phyloP scores from a whole-genome alignment of 169 alveolate genomes.

The Perkinsus chesapeaki region DNA sequence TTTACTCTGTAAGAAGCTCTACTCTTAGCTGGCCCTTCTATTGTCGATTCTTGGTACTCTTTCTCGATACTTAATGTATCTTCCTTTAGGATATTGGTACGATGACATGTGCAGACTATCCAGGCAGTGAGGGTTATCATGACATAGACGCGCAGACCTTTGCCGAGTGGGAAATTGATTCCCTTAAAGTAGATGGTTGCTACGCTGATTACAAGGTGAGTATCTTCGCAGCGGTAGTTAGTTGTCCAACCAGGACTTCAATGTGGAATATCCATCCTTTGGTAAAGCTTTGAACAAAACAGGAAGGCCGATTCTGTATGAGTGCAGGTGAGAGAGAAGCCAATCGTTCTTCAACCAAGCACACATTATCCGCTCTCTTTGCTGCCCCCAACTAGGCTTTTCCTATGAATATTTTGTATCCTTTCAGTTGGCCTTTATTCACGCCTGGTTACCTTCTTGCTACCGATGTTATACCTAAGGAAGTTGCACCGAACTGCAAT shows the following conservation, averaged over 20 bases:
- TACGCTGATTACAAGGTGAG: constrained; percentile 22
- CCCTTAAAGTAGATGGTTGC: constrained; percentile 58
- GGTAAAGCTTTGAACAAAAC: constrained; percentile 44
- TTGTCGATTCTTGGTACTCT: not conserved
- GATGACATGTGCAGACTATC: constrained; percentile 50
- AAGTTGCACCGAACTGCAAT: constrained; percentile 34
- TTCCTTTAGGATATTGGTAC: constrained; percentile 63
- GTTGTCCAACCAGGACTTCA: not conserved
- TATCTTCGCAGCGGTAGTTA: constrained; percentile 37
- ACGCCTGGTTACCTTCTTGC: not conserved
- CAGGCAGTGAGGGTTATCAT: constrained; percentile 59
- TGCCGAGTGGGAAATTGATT: constrained; percentile 58
- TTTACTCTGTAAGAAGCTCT: constrained; percentile 24
- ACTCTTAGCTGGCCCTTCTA: not conserved
- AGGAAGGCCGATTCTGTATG: constrained; percentile 46
- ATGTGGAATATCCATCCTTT: constrained; percentile 44
- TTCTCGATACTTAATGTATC: too few relatives aligned
- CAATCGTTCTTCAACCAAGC: too few relatives aligned
- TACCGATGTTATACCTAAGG: not conserved
- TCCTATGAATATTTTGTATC: too few relatives aligned
- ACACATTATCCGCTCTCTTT: too few relatives aligned
- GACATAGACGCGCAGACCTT: constrained; percentile 53
- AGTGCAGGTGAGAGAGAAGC: not conserved
- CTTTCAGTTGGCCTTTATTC: not conserved
- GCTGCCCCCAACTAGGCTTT: too few relatives aligned